A percentile compares a stretch with the other conserved stretches of the same genome.
These are phyloP conservation scores for Lizanozyma gosingica DNA, from an alignment of 1,139 yeast species.

Conservation along the genomic window DNA sequence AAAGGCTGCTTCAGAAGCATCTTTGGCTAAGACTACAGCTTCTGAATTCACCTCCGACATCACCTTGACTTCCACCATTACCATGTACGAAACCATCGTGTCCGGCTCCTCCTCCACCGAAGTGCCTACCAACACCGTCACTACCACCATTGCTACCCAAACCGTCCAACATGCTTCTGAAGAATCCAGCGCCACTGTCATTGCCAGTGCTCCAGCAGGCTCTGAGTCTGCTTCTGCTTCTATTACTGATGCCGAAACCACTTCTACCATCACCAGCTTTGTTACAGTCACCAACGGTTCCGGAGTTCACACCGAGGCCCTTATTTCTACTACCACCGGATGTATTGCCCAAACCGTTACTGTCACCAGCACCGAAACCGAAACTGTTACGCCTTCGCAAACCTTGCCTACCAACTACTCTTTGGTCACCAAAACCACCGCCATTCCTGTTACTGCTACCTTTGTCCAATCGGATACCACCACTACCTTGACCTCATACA, in stretches of 20 bases:
- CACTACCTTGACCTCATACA: not conserved
- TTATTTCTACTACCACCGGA: not conserved
- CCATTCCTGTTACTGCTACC: not conserved
- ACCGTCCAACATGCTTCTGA: not conserved
- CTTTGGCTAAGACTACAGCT: not conserved
- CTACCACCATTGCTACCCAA: not conserved
- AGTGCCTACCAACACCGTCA: not conserved
- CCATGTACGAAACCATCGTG: not conserved
- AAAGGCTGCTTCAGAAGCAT: not conserved
- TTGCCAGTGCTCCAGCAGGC: not conserved
- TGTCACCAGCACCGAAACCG: not conserved
- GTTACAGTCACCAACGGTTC: not conserved
- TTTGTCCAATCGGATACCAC: not conserved
- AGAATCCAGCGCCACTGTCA: not conserved
- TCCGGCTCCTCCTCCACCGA: not conserved
- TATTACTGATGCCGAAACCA: not conserved
- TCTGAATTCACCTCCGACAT: not conserved
- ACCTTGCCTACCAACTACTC: not conserved
- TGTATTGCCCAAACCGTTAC: not conserved
- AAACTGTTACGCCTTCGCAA: not conserved
- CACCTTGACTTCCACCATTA: not conserved
- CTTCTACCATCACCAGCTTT: not conserved
- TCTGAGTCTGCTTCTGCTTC: not conserved
- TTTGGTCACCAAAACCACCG: not conserved
- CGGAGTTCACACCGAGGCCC: not conserved